Conservation (phyloP, 2,329 filamentous ascomycete species). For the Ophiocordyceps sinensis region DNA sequence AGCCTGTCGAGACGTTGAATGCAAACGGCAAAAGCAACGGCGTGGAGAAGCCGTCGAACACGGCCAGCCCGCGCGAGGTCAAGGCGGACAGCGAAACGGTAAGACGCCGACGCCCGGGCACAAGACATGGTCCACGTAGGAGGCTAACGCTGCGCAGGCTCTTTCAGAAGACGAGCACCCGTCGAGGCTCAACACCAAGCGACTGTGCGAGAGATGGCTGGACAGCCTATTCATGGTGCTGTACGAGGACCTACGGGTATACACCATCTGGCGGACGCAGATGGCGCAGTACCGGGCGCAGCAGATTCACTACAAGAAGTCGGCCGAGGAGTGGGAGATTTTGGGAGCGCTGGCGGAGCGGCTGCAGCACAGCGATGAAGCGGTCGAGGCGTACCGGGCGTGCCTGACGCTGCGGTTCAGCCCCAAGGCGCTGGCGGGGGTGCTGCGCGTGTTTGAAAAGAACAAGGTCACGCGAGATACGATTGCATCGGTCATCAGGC, state of each 20-base stretch:
- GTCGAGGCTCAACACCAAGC: slow-evolving; percentile 91
- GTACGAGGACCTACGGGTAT: slow-evolving; percentile 93
- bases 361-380: slow-evolving; percentile 82
- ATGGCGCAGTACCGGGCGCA: slow-evolving; percentile 92
- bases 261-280: slow-evolving; percentile 98
- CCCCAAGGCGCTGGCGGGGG: slow-evolving; percentile 77
- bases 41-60: slow-evolving; percentile 68
- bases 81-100: slow-evolving; percentile 64
- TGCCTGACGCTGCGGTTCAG: slow-evolving; percentile 83
- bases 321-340: slow-evolving; percentile 95
- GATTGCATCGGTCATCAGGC: slow-evolving; percentile 70
- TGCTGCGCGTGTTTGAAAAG: slow-evolving; percentile 66
- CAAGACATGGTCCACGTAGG: no score
- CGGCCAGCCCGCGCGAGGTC: slow-evolving; percentile 60
- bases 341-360: slow-evolving; percentile 84
- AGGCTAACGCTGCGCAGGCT: slow-evolving; percentile 27
- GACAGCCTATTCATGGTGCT: slow-evolving; percentile 99
- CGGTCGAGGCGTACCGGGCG: slow-evolving; percentile 80
- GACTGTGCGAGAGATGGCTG: slow-evolving; percentile 92
- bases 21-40: slow-evolving; percentile 23
- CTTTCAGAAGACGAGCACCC: slow-evolving; percentile 57
- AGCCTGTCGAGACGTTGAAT: slow-evolving; percentile 15
- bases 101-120: slow-evolving; percentile 13
- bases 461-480: slow-evolving; percentile 67
- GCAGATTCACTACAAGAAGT: slow-evolving; percentile 92